These are phyloP conservation scores for Daucus carota DNA, from an alignment of 129 eudicot genomes.

Conservation along the genomic window DNA sequence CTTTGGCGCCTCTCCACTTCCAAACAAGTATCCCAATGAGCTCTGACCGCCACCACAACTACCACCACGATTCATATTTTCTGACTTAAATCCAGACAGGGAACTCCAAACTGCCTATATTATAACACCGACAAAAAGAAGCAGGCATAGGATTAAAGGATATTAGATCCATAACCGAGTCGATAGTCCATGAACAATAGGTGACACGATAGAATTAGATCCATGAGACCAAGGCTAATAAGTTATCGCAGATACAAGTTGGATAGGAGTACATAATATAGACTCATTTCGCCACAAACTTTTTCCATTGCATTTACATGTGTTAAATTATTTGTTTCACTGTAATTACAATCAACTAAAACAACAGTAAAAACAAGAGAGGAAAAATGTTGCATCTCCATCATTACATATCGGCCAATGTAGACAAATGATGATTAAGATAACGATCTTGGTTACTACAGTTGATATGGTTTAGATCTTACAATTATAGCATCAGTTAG, in stretches of 20 bases:
- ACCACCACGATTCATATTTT: conserved; percentile 44
- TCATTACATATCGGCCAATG: not conserved
- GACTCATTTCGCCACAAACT: too few relatives aligned
- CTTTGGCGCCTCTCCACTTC: conserved; percentile 48
- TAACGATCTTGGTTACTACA: not conserved
- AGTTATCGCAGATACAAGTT: too few relatives aligned
- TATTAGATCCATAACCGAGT: not conserved
- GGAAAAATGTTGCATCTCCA: too few relatives aligned
- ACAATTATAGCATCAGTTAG: not conserved
- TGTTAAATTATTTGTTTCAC: too few relatives aligned
- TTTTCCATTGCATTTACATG: too few relatives aligned
- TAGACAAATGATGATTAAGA: not conserved
- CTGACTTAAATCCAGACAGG: not conserved
- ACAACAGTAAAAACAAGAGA: too few relatives aligned
- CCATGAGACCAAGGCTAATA: too few relatives aligned
- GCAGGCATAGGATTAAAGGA: not conserved
- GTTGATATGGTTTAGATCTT: not conserved
- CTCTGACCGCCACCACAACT: conserved; percentile 64
- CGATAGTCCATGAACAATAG: too few relatives aligned
- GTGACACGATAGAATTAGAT: too few relatives aligned
- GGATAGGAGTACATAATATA: too few relatives aligned
- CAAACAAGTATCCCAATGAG: conserved; percentile 54
- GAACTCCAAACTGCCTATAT: not conserved
- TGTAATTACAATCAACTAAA: too few relatives aligned
- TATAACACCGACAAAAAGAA: not conserved